A percentile compares a stretch with the other conserved stretches of the same genome.
These are phyloP conservation scores for Fusarium bulbicola DNA, from an alignment of 2,329 filamentous ascomycete genomes.

Conservation along the genomic window DNA sequence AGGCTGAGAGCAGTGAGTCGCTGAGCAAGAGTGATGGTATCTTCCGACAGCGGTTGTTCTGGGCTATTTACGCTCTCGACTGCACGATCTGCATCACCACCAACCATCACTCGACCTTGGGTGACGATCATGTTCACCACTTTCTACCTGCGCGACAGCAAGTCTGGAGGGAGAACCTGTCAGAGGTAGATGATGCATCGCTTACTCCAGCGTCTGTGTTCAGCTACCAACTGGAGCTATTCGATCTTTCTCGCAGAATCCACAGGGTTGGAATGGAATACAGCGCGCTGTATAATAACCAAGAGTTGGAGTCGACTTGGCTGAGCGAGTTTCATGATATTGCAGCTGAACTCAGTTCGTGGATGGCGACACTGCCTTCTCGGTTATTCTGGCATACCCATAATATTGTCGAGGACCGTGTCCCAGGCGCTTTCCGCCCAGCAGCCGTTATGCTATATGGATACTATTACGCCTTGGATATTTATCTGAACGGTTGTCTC, in stretches of 20 bases:
- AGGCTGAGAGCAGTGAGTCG: background rate
- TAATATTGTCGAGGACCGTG: background rate
- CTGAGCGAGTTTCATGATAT: background rate
- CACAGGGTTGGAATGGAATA: background rate
- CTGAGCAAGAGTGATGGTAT: background rate
- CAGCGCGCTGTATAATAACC: background rate
- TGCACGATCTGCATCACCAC: background rate
- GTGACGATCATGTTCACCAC: background rate
- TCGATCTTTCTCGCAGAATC: background rate
- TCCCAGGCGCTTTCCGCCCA: background rate
- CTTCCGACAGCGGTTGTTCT: background rate
- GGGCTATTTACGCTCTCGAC: background rate
- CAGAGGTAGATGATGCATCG: background rate
- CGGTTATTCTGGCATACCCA: background rate
- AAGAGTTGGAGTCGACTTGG: background rate
- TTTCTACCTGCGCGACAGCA: background rate
- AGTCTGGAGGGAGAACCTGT: background rate
- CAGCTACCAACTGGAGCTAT: background rate
- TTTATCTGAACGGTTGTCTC: background rate
- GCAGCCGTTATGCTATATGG: background rate
- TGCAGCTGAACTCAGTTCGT: background rate
- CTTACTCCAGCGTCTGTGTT: background rate
- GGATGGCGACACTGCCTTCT: background rate
- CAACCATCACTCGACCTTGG: background rate
- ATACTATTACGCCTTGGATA: background rate